Percentiles rank a stretch among this genome's conserved stretches.
Conservation (phyloP, 2,329 filamentous ascomycete species). For the Stenocarpella maydis region DNA sequence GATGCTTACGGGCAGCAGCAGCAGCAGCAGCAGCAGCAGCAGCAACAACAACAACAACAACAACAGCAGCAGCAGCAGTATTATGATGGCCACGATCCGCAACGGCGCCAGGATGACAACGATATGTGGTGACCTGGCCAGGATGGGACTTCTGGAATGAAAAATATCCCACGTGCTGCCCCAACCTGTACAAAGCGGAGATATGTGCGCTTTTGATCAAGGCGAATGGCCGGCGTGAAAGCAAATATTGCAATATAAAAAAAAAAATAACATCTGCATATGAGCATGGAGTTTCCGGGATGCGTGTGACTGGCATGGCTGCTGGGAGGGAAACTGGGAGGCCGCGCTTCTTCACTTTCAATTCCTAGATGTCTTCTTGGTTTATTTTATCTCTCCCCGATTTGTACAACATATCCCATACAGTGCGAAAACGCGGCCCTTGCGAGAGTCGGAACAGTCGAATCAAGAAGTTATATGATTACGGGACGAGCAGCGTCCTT, state of each 20-base stretch:
- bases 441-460: background rate
- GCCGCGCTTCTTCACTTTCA: conserved; percentile 23
- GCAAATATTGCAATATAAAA: conserved; percentile 27
- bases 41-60: conserved; percentile 38
- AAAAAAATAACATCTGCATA: conserved; percentile 34
- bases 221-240: background rate
- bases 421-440: background rate
- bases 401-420: conserved; percentile 23
- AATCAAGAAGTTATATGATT: background rate
- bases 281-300: conserved; percentile 34
- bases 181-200: background rate
- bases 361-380: conserved; percentile 13
- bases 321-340: conserved; percentile 27
- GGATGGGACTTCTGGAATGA: background rate
- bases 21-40: conserved; percentile 37
- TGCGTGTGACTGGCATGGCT: conserved; percentile 29
- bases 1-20: conserved; percentile 44
- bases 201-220: background rate
- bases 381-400: conserved; percentile 3
- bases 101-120: conserved; percentile 36
- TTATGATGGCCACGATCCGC: conserved; percentile 36
- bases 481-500: background rate
- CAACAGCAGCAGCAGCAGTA: conserved; percentile 37
- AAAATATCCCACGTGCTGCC: background rate
- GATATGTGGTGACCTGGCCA: conserved; percentile 40